Base-by-base conservation (phyloP, 257 asterid species). In the Nicotiana knightiana region DNA sequence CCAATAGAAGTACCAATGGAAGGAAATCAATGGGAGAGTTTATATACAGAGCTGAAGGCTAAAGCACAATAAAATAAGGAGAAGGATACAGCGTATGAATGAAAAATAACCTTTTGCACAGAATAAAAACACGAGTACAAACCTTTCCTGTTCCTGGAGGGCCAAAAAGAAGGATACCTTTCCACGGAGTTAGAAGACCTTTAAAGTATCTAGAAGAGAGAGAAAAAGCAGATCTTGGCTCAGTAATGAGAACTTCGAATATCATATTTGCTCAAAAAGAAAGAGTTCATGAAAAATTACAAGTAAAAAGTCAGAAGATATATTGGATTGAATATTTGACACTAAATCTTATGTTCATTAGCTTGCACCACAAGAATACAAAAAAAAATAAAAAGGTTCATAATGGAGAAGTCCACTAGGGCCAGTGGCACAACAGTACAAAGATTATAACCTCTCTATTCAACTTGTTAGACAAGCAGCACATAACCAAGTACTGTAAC, bases 131-230 rank as follows among this genome's bases (percentile, higher is more conserved):
- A 48, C 9, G 86, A 66, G 35, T 55, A 89, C 90, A 83, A 82
- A 92, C 98, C 99, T 96, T 96, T 87, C 99, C 98, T 8, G 99
- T 96, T 91, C 99, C 99, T 63, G 98, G 97, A 67, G 98, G 98
- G 4, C 99, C 98, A 88, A 96, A 96, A 82, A 96, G 99, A 85
- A 96, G 98, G 87, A 96, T 94, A 78, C 99, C 99, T 87, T 96
- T 96, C 99, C 99, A 96, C 66, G 99, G 99, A 17, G 98, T 85
- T 67, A 96, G 89, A 85, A 96, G 98, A 75, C 99, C 99, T 64
- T 95, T 96, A 83, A 96, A 96, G 90, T 96, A 96, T 90, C 99
- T 96, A 82, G 21, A 83, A 55, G 68, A 84, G 58, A 78, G 73
- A 53, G 84, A 78, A 83, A 75, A 82, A 77, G 79, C 13, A 28